phyloP scores from a whole-genome alignment of 2,329 filamentous ascomycete species.

The Emmonsiellopsis sp. region DNA sequence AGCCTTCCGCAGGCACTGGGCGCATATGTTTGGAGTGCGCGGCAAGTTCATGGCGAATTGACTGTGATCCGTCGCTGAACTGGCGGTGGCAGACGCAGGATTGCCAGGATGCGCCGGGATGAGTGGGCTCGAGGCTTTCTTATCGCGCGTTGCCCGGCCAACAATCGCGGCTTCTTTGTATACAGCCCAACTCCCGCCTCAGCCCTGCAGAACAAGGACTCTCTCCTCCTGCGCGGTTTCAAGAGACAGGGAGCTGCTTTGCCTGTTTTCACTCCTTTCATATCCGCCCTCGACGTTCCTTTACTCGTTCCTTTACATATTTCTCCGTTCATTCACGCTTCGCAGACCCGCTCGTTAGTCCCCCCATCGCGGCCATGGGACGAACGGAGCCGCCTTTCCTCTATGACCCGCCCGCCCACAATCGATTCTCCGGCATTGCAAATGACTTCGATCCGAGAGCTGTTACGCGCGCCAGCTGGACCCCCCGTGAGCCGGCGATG shows the following conservation, averaged over 20 bases:
- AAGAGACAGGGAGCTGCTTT: not conserved
- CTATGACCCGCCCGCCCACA: slow-evolving; percentile 51
- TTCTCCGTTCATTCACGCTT: slow-evolving; percentile 20
- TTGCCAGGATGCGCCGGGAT: not conserved
- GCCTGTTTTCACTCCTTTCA: not conserved
- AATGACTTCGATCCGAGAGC: slow-evolving; percentile 76
- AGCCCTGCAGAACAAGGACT: not conserved
- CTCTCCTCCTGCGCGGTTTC: too few relatives aligned
- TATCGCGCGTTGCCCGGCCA: slow-evolving; percentile 22
- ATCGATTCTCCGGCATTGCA: slow-evolving; percentile 43
- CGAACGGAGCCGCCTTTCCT: slow-evolving; percentile 59
- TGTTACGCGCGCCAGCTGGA: slow-evolving; percentile 68
- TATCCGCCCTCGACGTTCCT: not conserved
- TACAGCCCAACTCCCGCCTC: slow-evolving; percentile 5
- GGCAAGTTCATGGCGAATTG: slow-evolving; percentile 14
- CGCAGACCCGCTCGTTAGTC: slow-evolving; percentile 17
- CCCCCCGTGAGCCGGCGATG: slow-evolving; percentile 48
- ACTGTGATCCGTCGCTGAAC: slow-evolving; percentile 13
- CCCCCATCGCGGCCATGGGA: slow-evolving; percentile 33
- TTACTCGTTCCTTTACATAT: not conserved
- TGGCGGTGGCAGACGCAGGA: not conserved
- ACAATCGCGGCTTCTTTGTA: slow-evolving; percentile 17
- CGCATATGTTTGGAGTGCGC: slow-evolving; percentile 6
- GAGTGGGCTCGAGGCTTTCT: slow-evolving; percentile 3
- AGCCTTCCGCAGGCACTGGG: slow-evolving; percentile 3